Base-by-base conservation (phyloP, 179 eudicot species). In the Patellifolia procumbens region DNA sequence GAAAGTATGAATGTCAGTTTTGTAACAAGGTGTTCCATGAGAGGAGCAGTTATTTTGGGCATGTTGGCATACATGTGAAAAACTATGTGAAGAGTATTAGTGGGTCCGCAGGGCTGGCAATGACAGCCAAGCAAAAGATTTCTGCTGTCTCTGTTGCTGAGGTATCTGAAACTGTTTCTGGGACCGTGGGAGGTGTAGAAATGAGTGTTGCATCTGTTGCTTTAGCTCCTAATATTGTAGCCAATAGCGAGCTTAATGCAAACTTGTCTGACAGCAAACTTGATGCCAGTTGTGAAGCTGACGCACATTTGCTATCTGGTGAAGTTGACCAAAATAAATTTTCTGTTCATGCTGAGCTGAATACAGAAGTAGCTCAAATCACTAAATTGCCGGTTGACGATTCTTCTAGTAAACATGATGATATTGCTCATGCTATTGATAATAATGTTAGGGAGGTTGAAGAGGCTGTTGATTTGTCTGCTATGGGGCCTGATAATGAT, bases 1-100 rank as follows among this genome's bases (percentile, higher is more conserved):
- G 97, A n/a, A 85, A 79, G 78, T 93, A 83, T 67, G 94, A 93
- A 77, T 91, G 97, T 82, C 94, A 88, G 65, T 88, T 91, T 81
- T 91, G 97, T 84, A 86, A 87, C 70, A 89, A 87, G 81, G 81
- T 83, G 70, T 93, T 88, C 74, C 58, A 55, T 76, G 97, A 93
- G 80, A 89, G 88, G 80, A 79, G 78, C 80, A 83, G 90, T 48
- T 90, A 87, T 76, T 88, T 88, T 86, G 97, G 90, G 68, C 98
- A 93, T 81, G 87, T 89, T 76, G 96, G 98, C 71, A 85, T 85
- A 70, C 97, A 92, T 79, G 88, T 82, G 56, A 85, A 86, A 81
- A 88, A 86, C 80, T 87, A 92, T 63, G 78, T 74, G 81, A 90
- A 81, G 82, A 83, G 82, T 84, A 81, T 83, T 70, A 88, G 82